phyloP scores from a whole-genome alignment of 306 rosid species.

The Prunus mongolica region DNA sequence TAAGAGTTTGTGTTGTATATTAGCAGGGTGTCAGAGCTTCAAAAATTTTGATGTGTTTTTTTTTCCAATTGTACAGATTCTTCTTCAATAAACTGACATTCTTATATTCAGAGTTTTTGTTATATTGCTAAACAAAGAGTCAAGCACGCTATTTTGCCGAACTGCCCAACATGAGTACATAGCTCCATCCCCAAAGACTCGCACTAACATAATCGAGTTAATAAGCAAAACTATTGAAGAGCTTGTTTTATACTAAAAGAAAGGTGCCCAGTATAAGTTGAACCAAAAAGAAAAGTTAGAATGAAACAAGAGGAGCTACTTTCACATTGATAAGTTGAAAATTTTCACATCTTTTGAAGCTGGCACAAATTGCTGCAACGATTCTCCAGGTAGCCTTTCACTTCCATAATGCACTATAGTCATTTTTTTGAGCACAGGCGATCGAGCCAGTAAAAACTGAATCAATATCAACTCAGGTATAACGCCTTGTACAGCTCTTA shows the following conservation, averaged over 20 bases:
- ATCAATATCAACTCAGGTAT: not conserved
- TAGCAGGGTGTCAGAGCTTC: conserved; percentile 31
- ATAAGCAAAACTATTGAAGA: not conserved
- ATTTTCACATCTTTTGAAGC: conserved; percentile 13
- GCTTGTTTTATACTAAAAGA: not conserved
- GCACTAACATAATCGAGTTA: not conserved
- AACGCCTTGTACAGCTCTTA: not conserved
- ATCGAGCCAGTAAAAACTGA: conserved; percentile 11
- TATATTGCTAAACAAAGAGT: too few species aligned
- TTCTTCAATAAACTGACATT: conserved; percentile 32
- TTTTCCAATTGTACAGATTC: conserved; percentile 57
- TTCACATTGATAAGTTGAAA: not conserved
- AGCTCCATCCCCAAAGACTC: not conserved
- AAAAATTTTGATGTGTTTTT: conserved; percentile 31
- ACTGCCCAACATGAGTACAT: too few species aligned
- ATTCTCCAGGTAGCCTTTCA: not conserved
- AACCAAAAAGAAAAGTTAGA: not conserved
- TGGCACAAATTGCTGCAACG: not conserved
- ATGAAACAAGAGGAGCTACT: not conserved
- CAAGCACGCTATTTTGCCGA: too few species aligned
- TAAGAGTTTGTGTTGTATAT: conserved; percentile 34
- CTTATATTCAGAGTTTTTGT: conserved; percentile 33
- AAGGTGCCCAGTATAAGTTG: not conserved
- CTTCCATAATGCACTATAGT: not conserved
- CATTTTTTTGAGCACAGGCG: conserved; percentile 13